These are phyloP conservation scores for Thalassiosira allenii DNA, from an alignment of 352 stramenopile genomes.

Conservation along the genomic window DNA sequence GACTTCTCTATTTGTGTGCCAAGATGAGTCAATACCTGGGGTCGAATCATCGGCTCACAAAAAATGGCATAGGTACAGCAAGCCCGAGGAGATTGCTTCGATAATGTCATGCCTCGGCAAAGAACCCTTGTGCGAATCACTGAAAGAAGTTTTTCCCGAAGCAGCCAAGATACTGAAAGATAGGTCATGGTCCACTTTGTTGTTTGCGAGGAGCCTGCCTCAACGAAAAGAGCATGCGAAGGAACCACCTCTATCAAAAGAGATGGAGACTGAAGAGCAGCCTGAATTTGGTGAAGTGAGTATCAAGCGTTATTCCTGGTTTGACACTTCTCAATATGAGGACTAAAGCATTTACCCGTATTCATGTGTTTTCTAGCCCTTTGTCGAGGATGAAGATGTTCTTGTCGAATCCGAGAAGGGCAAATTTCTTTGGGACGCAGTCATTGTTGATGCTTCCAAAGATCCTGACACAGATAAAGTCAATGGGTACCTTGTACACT, in stretches of 20 bases:
- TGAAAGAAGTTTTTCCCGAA: conserved; percentile 79
- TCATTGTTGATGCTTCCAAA: conserved; percentile 72
- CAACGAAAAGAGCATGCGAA: conserved; percentile 8
- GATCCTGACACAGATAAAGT: conserved; percentile 61
- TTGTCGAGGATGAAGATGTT: conserved; percentile 80
- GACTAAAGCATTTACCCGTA: too few species aligned
- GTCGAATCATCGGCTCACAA: conserved; percentile 23
- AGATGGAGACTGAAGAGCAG: conserved; percentile 34
- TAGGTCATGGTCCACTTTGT: conserved; percentile 72
- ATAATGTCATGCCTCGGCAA: conserved; percentile 81
- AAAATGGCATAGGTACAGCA: conserved; percentile 72
- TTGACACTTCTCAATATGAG: too few species aligned
- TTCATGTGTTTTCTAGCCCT: conserved; percentile 50
- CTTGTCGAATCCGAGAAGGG: conserved; percentile 81
- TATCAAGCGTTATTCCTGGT: conserved; percentile 25
- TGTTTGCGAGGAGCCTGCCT: conserved; percentile 61
- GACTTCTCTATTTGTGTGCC: conserved; percentile 80
- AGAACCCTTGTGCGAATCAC: conserved; percentile 64
- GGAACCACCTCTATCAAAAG: conserved; percentile 18
- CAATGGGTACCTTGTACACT: conserved; percentile 82
- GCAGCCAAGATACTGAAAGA: conserved; percentile 66
- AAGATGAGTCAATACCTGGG: conserved; percentile 24
- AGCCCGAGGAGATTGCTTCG: conserved; percentile 82
- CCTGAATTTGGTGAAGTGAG: conserved; percentile 63
- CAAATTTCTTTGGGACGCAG: conserved; percentile 82